phyloP scores from a whole-genome alignment of 1,284 basidiomycete species.

The Xerocomus amazonicus region DNA sequence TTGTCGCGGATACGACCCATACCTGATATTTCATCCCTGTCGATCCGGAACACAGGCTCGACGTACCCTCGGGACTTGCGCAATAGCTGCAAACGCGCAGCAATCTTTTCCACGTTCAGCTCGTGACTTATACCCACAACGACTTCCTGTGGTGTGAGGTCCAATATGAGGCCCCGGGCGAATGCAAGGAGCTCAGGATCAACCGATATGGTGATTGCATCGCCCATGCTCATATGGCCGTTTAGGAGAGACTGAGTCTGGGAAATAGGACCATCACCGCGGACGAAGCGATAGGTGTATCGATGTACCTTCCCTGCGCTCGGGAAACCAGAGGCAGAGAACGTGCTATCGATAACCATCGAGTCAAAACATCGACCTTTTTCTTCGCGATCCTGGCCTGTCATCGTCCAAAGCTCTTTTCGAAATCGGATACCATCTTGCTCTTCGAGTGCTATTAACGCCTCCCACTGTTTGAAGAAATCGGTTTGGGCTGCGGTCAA shows the following conservation, averaged over 20 bases:
- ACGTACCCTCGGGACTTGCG: constrained; percentile 12
- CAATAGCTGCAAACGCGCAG: constrained; percentile 20
- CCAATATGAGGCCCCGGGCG: constrained; percentile 79
- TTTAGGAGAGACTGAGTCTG: constrained; percentile 52
- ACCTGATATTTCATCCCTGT: constrained; percentile 89
- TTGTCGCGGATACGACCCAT: constrained; percentile 90
- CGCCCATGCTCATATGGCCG: constrained; percentile 76
- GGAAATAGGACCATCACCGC: constrained; percentile 34
- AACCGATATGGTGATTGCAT: constrained; percentile 82
- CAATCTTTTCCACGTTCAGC: constrained; percentile 55
- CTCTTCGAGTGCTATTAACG: constrained; percentile 85
- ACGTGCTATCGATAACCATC: constrained; percentile 64
- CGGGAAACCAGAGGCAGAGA: constrained; percentile 20
- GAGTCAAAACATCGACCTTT: constrained; percentile 77
- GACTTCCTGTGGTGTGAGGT: constrained; percentile 63
- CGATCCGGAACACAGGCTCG: constrained; percentile 72
- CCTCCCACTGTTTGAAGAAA: constrained; percentile 94
- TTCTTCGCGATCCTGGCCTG: constrained; percentile 73
- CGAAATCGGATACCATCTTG: constrained; percentile 79
- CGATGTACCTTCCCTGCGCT: constrained; percentile 45
- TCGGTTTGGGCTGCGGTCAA: constrained; percentile 63
- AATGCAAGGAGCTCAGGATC: constrained; percentile 83
- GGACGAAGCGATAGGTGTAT: constrained; percentile 62
- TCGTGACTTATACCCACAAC: constrained; percentile 80
- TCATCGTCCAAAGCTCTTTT: constrained; percentile 93